A percentile compares a stretch with the other conserved stretches of the same genome.
phyloP scores from a whole-genome alignment of 208 protist genomes.

The Balamuthia mandrillaris region DNA sequence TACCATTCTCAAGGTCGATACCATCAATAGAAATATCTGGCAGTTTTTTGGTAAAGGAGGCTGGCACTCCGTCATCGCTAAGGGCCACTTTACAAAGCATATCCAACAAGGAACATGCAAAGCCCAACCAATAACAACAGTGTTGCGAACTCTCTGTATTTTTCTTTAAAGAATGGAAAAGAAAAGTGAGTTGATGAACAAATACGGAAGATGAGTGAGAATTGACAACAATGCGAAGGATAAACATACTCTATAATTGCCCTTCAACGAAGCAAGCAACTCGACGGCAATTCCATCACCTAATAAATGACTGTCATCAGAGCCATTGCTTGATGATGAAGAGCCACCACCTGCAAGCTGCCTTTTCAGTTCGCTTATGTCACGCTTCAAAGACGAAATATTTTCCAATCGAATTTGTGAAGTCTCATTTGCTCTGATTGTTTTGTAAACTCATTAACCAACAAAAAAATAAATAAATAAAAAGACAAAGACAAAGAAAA shows the following conservation, averaged over 20 bases:
- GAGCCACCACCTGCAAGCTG: not conserved
- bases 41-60: not conserved
- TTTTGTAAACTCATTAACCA: too few species aligned
- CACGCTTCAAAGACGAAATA: not conserved
- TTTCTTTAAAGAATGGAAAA: not conserved
- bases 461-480: too few species aligned
- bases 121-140: not conserved
- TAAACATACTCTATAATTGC: too few species aligned
- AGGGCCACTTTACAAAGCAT: not conserved
- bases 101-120: not conserved
- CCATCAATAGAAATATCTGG: not conserved
- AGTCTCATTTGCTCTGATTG: slow-evolving; percentile 16
- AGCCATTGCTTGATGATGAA: not conserved
- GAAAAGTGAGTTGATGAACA: too few species aligned
- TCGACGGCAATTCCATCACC: too few species aligned
- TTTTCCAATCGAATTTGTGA: slow-evolving; percentile 1
- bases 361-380: not conserved
- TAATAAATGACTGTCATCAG: not conserved
- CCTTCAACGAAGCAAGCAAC: too few species aligned
- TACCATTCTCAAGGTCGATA: not conserved
- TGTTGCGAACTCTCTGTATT: not conserved
- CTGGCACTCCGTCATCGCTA: not conserved
- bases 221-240: too few species aligned
- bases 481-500: too few species aligned
- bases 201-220: too few species aligned